These are phyloP conservation scores for Dictyostelium brefeldianum DNA, from an alignment of 78 protist species.

Conservation along the genomic window DNA sequence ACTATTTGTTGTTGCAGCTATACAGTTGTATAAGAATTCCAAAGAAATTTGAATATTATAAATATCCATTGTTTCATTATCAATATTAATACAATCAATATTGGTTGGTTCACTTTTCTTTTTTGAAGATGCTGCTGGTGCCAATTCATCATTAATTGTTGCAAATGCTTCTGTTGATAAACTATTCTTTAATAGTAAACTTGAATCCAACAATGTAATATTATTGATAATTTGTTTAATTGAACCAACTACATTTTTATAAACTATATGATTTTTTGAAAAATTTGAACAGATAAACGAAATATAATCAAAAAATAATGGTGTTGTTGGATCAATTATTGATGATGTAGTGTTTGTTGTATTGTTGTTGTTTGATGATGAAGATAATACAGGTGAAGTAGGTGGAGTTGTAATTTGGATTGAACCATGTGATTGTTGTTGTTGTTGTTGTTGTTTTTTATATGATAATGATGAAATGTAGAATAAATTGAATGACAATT, in stretches of 20 bases:
- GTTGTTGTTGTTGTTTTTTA: background rate
- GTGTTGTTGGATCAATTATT: background rate
- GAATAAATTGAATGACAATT: background rate
- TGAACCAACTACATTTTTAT: background rate
- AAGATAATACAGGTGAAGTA: background rate
- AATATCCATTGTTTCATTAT: background rate
- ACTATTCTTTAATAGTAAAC: background rate
- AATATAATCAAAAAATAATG: background rate
- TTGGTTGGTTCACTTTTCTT: background rate
- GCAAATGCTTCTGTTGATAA: background rate
- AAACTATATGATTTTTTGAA: constrained; percentile 9
- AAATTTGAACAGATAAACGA: background rate
- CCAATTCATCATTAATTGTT: background rate
- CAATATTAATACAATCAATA: background rate
- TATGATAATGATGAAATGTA: background rate
- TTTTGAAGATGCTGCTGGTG: background rate
- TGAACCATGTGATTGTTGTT: background rate
- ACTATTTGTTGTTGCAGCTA: background rate
- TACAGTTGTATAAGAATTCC: background rate
- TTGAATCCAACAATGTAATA: constrained; percentile 11
- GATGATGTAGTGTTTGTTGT: background rate
- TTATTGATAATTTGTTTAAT: constrained; percentile 18
- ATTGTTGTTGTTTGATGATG: background rate
- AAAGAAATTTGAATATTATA: constrained; percentile 11
- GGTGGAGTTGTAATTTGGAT: background rate